Evolutionary conservation across 305 asterid genomes (phyloP).

Genomic region (Nicotiana rustica): DNA sequence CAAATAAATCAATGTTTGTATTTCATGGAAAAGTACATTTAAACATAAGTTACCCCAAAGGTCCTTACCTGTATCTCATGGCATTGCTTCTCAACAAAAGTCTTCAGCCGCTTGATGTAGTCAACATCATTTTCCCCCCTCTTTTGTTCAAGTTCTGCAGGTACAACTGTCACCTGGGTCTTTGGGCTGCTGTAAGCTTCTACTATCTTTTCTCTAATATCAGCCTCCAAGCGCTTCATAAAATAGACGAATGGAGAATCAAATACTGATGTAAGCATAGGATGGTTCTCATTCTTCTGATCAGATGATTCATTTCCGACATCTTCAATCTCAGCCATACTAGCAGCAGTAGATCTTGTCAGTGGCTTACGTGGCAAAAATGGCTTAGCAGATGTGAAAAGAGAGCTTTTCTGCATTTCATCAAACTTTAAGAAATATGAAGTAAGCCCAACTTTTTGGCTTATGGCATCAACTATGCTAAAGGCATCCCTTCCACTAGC

Average conservation of each 20-base stretch:
- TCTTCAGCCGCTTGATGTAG: constrained; percentile 74
- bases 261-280: constrained; percentile 70
- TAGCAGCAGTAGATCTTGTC: constrained; percentile 82
- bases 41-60: constrained; percentile 17
- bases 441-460: constrained; percentile 86
- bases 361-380: constrained; percentile 63
- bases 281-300: constrained; percentile 72
- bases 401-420: constrained; percentile 77
- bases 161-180: constrained; percentile 90
- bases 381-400: constrained; percentile 75
- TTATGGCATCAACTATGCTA: constrained; percentile 76
- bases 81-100: constrained; percentile 83
- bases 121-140: constrained; percentile 74
- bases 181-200: constrained; percentile 80
- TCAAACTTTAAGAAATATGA: constrained; percentile 77
- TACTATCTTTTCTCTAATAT: constrained; percentile 71
- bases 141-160: constrained; percentile 78
- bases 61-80: constrained; percentile 90
- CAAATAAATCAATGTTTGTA: background rate
- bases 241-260: constrained; percentile 77
- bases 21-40: background rate
- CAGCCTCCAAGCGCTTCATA: constrained; percentile 69
- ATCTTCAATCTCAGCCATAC: constrained; percentile 91
- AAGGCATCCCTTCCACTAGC: constrained; percentile 67
- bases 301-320: constrained; percentile 63